A percentile compares a stretch with the other conserved stretches of the same genome.
phyloP scores from a whole-genome alignment of 2,329 filamentous ascomycete species.

The Venturia asperata region DNA sequence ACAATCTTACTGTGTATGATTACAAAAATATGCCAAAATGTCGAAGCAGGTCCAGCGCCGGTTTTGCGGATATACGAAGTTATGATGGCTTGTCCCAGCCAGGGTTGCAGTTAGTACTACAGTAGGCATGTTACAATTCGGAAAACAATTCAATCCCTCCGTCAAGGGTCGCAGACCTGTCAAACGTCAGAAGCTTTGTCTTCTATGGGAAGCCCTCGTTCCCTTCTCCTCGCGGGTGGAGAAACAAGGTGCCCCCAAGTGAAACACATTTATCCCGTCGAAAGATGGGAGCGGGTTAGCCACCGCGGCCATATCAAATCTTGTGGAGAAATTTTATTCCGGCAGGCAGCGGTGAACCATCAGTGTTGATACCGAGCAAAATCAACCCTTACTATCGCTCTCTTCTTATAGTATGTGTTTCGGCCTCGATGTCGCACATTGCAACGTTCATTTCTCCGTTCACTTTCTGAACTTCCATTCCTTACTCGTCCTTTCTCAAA shows the following conservation, averaged over 20 bases:
- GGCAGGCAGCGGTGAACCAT: background rate
- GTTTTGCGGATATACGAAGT: background rate
- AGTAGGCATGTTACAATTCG: background rate
- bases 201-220: background rate
- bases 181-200: background rate
- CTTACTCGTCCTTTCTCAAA: background rate
- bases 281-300: background rate
- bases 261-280: background rate
- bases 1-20: background rate
- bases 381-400: background rate
- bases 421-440: background rate
- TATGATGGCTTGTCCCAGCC: background rate
- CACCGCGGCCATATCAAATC: background rate
- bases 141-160: background rate
- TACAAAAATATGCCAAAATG: no score
- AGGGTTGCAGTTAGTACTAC: background rate
- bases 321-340: conserved; percentile 6
- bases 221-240: background rate
- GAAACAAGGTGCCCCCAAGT: background rate
- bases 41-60: background rate
- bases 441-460: background rate
- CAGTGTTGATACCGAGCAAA: background rate
- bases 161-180: background rate
- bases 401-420: background rate
- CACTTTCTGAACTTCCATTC: background rate